Evolutionary conservation across 2,329 filamentous ascomycete species (phyloP).

Genomic region (Phialophora chinensis): DNA sequence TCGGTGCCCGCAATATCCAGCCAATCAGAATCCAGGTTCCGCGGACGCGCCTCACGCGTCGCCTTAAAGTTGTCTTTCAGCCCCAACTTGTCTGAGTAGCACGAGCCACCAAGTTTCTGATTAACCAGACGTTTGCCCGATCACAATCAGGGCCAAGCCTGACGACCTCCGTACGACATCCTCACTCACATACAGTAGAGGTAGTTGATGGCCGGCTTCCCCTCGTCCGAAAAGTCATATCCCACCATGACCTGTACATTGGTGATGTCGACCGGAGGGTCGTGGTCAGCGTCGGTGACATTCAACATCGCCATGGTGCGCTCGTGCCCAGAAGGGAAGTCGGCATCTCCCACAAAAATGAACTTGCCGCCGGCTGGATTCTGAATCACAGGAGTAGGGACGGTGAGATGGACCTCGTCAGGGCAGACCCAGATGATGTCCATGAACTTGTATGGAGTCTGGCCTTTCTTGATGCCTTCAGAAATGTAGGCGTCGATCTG

Average conservation of each 20-base stretch:
- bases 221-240: neutral
- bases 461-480: neutral
- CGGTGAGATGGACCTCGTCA: neutral
- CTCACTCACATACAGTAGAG: neutral
- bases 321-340: neutral
- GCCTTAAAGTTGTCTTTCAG: neutral
- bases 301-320: constrained; percentile 7
- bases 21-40: neutral
- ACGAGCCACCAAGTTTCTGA: too few species aligned
- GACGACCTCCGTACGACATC: neutral
- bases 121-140: neutral
- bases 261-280: neutral
- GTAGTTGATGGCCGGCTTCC: neutral
- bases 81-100: neutral
- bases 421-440: neutral
- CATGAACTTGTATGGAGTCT: neutral
- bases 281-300: neutral
- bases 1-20: neutral
- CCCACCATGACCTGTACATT: constrained; percentile 5
- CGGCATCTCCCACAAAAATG: neutral
- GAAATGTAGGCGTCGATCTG: neutral
- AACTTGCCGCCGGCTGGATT: neutral
- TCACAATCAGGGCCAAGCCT: neutral
- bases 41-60: neutral
- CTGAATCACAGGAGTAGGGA: neutral